phyloP scores from a whole-genome alignment of 1,139 yeast species.

The Scheffersomyces parashehatae region DNA sequence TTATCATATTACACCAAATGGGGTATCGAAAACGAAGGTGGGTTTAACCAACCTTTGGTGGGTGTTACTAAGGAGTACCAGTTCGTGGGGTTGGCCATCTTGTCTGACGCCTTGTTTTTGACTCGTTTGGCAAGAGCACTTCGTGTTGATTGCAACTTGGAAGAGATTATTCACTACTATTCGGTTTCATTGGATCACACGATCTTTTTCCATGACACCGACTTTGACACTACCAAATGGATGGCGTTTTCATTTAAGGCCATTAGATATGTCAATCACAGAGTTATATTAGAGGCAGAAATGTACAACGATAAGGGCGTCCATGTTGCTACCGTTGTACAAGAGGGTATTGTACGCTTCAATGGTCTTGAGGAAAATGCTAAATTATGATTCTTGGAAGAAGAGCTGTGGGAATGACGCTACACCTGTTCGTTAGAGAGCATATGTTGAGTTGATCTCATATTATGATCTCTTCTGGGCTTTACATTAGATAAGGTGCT shows the following conservation, averaged over 20 bases:
- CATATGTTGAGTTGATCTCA: too few relatives aligned
- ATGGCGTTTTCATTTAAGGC: constrained; percentile 51
- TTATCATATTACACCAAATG: constrained; percentile 46
- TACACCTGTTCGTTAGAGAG: too few relatives aligned
- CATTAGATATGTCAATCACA: constrained; percentile 52
- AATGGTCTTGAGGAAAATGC: constrained; percentile 18
- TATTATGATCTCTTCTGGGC: too few relatives aligned
- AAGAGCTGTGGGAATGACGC: too few relatives aligned
- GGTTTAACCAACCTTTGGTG: constrained; percentile 6
- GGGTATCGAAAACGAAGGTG: constrained; percentile 30
- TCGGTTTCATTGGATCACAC: constrained; percentile 70
- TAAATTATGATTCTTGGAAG: constrained; percentile 9
- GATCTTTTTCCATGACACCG: constrained; percentile 64
- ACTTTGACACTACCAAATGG: constrained; percentile 56
- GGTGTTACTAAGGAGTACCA: constrained; percentile 32
- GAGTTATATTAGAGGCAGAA: constrained; percentile 62
- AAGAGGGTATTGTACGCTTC: constrained; percentile 58
- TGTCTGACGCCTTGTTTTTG: constrained; percentile 61
- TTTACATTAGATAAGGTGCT: too few relatives aligned
- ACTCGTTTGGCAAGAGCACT: constrained; percentile 39
- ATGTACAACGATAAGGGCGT: constrained; percentile 52
- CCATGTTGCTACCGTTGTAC: constrained; percentile 64
- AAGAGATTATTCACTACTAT: constrained; percentile 29
- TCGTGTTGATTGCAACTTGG: constrained; percentile 22
- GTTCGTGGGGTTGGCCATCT: constrained; percentile 61